phyloP scores from a whole-genome alignment of 1,139 yeast genomes.

The Lodderomyces margitis region DNA sequence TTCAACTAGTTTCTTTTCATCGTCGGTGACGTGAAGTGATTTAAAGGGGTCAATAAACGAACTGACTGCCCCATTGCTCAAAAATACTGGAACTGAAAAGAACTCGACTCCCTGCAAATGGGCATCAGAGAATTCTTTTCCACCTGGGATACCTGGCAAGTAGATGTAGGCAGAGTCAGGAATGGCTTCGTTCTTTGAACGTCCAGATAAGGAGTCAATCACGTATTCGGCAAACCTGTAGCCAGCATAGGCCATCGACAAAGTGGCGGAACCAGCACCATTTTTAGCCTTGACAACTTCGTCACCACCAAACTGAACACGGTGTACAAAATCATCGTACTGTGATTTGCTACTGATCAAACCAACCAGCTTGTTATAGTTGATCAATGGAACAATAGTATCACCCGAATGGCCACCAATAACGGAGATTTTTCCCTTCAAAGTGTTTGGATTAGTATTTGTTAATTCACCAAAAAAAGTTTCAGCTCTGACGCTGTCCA shows the following conservation, averaged over 20 bases:
- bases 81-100: conserved; percentile 61
- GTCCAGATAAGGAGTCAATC: conserved; percentile 41
- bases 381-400: conserved; percentile 62
- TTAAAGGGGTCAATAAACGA: conserved; percentile 47
- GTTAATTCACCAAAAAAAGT: conserved; percentile 54
- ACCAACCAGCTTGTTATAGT: conserved; percentile 27
- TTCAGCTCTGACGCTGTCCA: conserved; percentile 69
- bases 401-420: conserved; percentile 80
- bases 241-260: conserved; percentile 78
- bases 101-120: conserved; percentile 45
- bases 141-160: conserved; percentile 55
- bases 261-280: conserved; percentile 76
- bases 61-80: conserved; percentile 49
- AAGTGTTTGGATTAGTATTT: conserved; percentile 32
- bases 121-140: conserved; percentile 41
- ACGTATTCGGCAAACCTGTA: conserved; percentile 60
- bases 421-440: conserved; percentile 50
- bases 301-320: conserved; percentile 78
- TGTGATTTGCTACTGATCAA: conserved; percentile 22
- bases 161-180: conserved; percentile 62
- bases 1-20: conserved; percentile 47
- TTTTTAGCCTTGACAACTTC: conserved; percentile 76
- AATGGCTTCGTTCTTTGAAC: conserved; percentile 14
- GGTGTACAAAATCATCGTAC: conserved; percentile 47
- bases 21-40: conserved; percentile 31